A percentile compares a stretch with the other conserved stretches of the same genome.
These are phyloP conservation scores for Pichia sp. DNA, from an alignment of 1,139 yeast genomes.

Conservation along the genomic window DNA sequence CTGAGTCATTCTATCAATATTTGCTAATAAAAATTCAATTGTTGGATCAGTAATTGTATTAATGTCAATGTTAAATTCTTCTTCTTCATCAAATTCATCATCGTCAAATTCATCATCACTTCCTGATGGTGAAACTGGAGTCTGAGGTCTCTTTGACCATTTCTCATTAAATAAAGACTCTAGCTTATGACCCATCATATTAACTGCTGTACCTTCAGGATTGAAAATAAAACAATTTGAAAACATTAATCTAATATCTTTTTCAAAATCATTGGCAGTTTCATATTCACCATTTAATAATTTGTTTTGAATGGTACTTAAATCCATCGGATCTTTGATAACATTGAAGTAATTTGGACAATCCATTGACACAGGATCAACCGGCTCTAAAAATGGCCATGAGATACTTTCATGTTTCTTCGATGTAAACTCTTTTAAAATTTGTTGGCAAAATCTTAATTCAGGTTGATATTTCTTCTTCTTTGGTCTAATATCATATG, in stretches of 20 bases:
- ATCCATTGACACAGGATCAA: constrained; percentile 89
- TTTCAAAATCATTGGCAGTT: constrained; percentile 80
- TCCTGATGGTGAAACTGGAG: constrained; percentile 55
- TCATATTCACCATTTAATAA: constrained; percentile 82
- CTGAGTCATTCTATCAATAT: constrained; percentile 74
- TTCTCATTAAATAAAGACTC: constrained; percentile 81
- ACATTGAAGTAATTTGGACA: constrained; percentile 84
- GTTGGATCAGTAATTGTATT: constrained; percentile 85
- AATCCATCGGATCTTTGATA: constrained; percentile 91
- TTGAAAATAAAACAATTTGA: constrained; percentile 85
- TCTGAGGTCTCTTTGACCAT: constrained; percentile 86
- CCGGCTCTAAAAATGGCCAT: constrained; percentile 90
- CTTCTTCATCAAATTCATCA: constrained; percentile 32
- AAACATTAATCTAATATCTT: constrained; percentile 76
- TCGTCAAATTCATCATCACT: constrained; percentile 39
- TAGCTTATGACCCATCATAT: constrained; percentile 87
- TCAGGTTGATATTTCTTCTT: constrained; percentile 90
- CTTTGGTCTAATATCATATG: constrained; percentile 84
- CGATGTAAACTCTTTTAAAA: constrained; percentile 71
- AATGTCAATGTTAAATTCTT: constrained; percentile 62
- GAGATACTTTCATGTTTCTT: constrained; percentile 81
- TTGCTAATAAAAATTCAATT: constrained; percentile 81
- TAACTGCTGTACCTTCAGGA: constrained; percentile 94
- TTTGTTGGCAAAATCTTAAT: constrained; percentile 75
- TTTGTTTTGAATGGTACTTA: constrained; percentile 76